phyloP scores from a whole-genome alignment of 495 filamentous ascomycete genomes.

The Aspergillus panamensis region DNA sequence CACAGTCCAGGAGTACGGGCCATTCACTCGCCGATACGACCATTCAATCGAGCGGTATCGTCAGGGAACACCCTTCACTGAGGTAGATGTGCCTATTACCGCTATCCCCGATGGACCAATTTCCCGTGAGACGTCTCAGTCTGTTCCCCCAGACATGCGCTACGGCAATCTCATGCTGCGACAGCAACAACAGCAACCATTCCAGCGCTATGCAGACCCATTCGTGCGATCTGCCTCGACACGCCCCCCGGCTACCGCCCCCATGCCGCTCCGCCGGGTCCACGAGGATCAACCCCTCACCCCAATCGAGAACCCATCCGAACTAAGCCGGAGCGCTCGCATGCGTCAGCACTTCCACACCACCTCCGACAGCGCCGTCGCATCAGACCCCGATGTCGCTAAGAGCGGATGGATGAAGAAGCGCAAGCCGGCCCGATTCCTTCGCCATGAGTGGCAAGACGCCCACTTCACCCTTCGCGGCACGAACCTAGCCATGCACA shows the following conservation, averaged over 20 bases:
- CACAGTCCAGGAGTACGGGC: slow-evolving; percentile 11
- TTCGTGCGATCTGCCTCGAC: slow-evolving; percentile 48
- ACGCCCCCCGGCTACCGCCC: slow-evolving; percentile 54
- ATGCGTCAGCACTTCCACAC: slow-evolving; percentile 16
- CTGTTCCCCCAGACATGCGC: slow-evolving; percentile 89
- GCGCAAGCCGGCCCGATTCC: slow-evolving; percentile 79
- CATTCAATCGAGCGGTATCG: slow-evolving; percentile 47
- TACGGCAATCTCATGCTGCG: slow-evolving; percentile 28
- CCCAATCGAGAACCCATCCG: slow-evolving; percentile 12
- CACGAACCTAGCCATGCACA: slow-evolving; percentile 79
- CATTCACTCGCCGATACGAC: background rate
- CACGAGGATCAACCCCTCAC: slow-evolving; percentile 45
- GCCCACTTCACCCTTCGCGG: slow-evolving; percentile 82
- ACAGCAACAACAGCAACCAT: slow-evolving; percentile 21
- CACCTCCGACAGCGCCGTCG: background rate
- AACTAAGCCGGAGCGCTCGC: slow-evolving; percentile 20
- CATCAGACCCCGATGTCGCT: slow-evolving; percentile 38
- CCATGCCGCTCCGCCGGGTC: slow-evolving; percentile 55
- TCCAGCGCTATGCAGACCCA: slow-evolving; percentile 29
- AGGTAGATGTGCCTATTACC: slow-evolving; percentile 85
- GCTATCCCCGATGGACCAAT: slow-evolving; percentile 65
- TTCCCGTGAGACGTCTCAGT: slow-evolving; percentile 71
- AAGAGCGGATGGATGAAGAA: slow-evolving; percentile 92
- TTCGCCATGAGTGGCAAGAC: slow-evolving; percentile 93
- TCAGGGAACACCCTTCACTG: slow-evolving; percentile 77